These are phyloP conservation scores for Nigrograna mackinnonii DNA, from an alignment of 2,329 filamentous ascomycete species.

Conservation along the genomic window DNA sequence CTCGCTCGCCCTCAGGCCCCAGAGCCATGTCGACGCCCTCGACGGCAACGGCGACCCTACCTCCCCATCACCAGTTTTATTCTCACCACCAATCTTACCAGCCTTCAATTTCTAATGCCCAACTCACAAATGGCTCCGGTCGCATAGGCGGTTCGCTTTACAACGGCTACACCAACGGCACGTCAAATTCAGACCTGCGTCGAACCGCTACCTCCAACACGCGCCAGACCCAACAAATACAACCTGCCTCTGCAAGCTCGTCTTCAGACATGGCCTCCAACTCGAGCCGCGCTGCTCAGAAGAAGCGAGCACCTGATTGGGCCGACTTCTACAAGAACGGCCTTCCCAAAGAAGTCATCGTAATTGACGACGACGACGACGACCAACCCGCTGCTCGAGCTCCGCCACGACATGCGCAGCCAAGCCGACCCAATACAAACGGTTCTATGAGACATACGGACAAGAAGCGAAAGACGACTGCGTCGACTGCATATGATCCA, in stretches of 20 bases:
- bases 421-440: slow-evolving; percentile 38
- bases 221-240: slow-evolving; percentile 35
- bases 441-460: slow-evolving; percentile 57
- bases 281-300: slow-evolving; percentile 12
- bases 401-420: slow-evolving; percentile 23
- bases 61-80: slow-evolving; percentile 45
- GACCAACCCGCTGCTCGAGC: slow-evolving; percentile 21
- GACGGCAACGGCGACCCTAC: slow-evolving; percentile 46
- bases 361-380: slow-evolving; percentile 55
- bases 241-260: slow-evolving; percentile 23
- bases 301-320: slow-evolving; percentile 42
- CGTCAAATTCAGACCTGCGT: slow-evolving; percentile 39
- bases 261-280: slow-evolving; percentile 28
- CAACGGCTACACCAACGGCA: slow-evolving; percentile 41
- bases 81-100: slow-evolving; percentile 44
- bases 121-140: slow-evolving; percentile 31
- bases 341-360: slow-evolving; percentile 54
- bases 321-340: slow-evolving; percentile 48
- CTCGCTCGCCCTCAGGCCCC: slow-evolving; percentile 24
- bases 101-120: slow-evolving; percentile 37
- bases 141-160: slow-evolving; percentile 42
- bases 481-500: slow-evolving; percentile 66
- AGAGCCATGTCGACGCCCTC: slow-evolving; percentile 48
- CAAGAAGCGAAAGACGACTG: slow-evolving; percentile 75
- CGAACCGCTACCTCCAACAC: slow-evolving; percentile 37